Evolutionary conservation across 495 filamentous ascomycete species (phyloP).

Genomic region (Xanthoparmelia taractica): DNA sequence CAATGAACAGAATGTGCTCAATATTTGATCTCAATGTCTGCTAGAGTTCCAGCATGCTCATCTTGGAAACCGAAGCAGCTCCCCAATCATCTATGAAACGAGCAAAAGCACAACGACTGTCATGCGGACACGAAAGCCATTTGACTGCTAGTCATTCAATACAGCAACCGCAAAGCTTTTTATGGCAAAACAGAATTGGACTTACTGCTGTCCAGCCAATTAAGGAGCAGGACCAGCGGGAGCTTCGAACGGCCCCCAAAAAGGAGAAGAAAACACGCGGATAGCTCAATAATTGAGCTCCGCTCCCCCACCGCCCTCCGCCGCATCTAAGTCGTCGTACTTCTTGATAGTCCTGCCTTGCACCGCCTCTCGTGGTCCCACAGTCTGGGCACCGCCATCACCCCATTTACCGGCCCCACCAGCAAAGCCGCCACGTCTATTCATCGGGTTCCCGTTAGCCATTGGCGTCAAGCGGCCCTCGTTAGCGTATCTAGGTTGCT

Average conservation of each 20-base stretch:
- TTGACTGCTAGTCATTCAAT: background rate
- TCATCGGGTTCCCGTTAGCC: conserved; percentile 23
- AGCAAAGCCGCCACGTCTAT: conserved; percentile 34
- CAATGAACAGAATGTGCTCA: background rate
- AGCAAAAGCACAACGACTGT: background rate
- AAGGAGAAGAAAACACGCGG: background rate
- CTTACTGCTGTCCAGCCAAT: background rate
- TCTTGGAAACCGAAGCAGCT: background rate
- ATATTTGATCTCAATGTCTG: background rate
- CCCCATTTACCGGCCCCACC: conserved; percentile 51
- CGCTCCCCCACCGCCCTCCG: conserved; percentile 44
- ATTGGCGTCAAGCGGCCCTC: conserved; percentile 35
- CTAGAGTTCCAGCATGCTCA: background rate
- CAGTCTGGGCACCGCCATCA: conserved; percentile 59
- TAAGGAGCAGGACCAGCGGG: background rate
- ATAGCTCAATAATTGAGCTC: conserved; percentile 53
- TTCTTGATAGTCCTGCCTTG: conserved; percentile 86
- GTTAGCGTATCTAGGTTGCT: conserved; percentile 28
- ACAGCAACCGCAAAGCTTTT: background rate
- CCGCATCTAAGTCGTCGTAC: conserved; percentile 93
- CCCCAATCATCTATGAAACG: background rate
- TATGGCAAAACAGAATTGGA: background rate
- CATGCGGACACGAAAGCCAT: background rate
- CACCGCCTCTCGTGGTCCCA: conserved; percentile 77
- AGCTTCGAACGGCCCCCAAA: background rate